Conservation (phyloP, 192 early-diverging fungal genomes). For the Backusella westeae region DNA sequence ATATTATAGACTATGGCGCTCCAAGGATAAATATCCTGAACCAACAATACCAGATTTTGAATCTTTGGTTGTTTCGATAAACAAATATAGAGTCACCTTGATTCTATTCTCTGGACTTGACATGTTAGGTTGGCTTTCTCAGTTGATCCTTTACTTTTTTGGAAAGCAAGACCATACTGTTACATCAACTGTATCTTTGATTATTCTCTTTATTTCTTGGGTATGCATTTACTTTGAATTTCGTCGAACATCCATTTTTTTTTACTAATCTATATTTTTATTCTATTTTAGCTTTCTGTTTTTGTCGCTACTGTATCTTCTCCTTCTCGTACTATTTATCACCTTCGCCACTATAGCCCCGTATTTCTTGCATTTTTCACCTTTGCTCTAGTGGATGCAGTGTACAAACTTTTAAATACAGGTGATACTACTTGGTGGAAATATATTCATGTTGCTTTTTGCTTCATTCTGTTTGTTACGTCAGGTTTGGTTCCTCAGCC, state of each 20-base stretch:
- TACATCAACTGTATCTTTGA: background rate
- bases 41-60: background rate
- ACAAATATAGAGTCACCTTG: background rate
- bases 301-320: background rate
- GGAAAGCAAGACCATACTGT: background rate
- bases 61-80: background rate
- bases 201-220: background rate
- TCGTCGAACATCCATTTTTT: background rate
- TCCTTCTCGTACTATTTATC: background rate
- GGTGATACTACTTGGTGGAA: background rate
- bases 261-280: background rate
- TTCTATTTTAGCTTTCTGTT: background rate
- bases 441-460: background rate
- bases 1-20: background rate
- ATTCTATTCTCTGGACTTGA: background rate
- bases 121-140: background rate
- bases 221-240: background rate
- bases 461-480: background rate
- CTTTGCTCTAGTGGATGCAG: background rate
- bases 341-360: background rate
- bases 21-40: background rate
- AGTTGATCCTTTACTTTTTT: background rate
- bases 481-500: background rate
- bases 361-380: background rate
- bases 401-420: background rate